A percentile compares a stretch with the other conserved stretches of the same genome.
Evolutionary conservation across 139 green algal species (phyloP).

Genomic region (Chlorella vulgaris): DNA sequence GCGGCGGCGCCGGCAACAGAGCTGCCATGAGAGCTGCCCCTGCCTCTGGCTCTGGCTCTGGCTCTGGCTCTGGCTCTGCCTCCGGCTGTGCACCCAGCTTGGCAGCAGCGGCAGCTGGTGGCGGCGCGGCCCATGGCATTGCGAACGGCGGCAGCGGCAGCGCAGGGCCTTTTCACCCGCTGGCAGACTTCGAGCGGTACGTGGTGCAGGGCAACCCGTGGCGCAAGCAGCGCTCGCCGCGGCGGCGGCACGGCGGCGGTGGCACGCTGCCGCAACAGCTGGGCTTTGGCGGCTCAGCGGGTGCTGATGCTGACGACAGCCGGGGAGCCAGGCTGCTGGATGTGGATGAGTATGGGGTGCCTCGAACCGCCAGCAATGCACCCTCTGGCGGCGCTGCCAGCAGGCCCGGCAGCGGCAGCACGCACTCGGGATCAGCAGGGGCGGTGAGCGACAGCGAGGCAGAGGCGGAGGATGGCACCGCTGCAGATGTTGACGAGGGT

Average conservation of each 20-base stretch:
- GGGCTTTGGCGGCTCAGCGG: conserved; percentile 28
- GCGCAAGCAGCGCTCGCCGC: conserved; percentile 32
- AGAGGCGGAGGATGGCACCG: conserved; percentile 11
- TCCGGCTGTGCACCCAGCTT: too few relatives aligned
- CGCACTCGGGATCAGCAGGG: too few relatives aligned
- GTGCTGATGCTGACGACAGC: conserved; percentile 32
- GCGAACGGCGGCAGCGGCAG: neutral
- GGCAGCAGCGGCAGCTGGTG: too few relatives aligned
- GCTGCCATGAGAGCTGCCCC: neutral
- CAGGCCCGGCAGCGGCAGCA: conserved; percentile 15
- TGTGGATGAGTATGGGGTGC: conserved; percentile 50
- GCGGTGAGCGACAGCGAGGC: too few relatives aligned
- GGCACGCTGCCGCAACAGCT: conserved; percentile 14
- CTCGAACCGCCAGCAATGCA: conserved; percentile 20
- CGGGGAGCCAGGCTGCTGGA: conserved; percentile 26
- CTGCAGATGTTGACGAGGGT: neutral
- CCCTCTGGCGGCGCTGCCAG: neutral
- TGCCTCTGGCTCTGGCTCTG: too few relatives aligned
- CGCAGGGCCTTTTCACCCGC: conserved; percentile 5
- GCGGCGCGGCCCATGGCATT: too few relatives aligned
- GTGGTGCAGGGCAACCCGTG: conserved; percentile 52
- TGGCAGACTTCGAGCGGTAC: conserved; percentile 35
- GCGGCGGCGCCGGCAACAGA: neutral
- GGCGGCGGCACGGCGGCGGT: too few relatives aligned
- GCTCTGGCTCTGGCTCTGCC: too few relatives aligned